Base-by-base conservation (phyloP, 371 early-diverging fungal species). In the Apophysomyces variabilis region DNA sequence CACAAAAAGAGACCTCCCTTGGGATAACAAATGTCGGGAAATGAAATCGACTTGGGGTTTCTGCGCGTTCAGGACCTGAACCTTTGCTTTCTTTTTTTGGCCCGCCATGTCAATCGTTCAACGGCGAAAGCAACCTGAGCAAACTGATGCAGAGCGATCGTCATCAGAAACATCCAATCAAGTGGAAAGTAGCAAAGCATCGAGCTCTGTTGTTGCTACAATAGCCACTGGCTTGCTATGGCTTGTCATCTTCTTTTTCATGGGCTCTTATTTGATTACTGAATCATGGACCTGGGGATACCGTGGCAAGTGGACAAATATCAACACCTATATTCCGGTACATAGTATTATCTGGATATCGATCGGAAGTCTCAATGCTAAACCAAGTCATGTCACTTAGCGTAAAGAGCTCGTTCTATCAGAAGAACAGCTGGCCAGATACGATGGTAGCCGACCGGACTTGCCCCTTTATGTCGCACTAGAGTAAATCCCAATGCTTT, bases 401-500 rank as follows among this genome's bases (percentile, higher is more conserved):
- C 67, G 79, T 45, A 79, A 76, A 62, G 78, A 90, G 65, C 70
- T 78, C 13, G 78, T 86, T 3, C 87, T 96, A 62, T 90, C 93
- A n/a, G 87, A 88, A 46, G 74, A 75, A 14, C 91, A 97, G 73
- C 84, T 98, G 26, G 74, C 83, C 3, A 66, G 75, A 60, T 95
- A 89, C 70, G 92, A 96, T 73, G 99, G 99, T 5, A 79, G 85
- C 18, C 89, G 94, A 68, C 84, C 85, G 0, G 76, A 76, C 5
- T 66, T 87, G 56, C 97, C 96, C 1, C 90, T 97, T 45, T 96
- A 96, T 66, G 69, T 98, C 35, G 94, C 97, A 3, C 79, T 98
- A 56, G 91, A 92, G 87, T 91, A 89, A 79, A 84, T 45, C 13
- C 26, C 26, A 26, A 1, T 26, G 57, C 18, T 47, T 68, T 70